Base-by-base conservation (phyloP, 768 basidiomycete genomes). In the Scleroderma citrinum region DNA sequence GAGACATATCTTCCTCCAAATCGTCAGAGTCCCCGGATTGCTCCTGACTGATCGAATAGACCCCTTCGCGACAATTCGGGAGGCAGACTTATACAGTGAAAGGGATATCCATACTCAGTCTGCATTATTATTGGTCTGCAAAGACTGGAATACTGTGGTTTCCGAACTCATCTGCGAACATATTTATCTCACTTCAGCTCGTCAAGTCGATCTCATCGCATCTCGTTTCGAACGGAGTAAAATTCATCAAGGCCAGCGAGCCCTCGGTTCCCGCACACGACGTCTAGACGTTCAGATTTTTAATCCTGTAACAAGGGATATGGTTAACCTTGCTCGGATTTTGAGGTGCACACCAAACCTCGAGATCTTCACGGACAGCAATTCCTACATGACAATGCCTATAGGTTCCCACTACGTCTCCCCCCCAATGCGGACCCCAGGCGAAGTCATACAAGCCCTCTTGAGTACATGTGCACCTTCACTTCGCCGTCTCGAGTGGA, bases 401-500 rank as follows among this genome's bases (percentile, higher is more conserved):
- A 51, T 61, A 3, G 53, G 24, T 35, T 45, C 53, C 17, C 61
- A 56, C 19, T 39, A 56, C 14, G 56, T 60, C 31, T 53, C 58
- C 17, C 60, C 61, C 3, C 52, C 56, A 11, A 46, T 46, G 16
- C 61, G 60, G 39, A 69, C 68, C 0, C 66, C 68, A 8, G 45
- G 55, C 1, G 62, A 68, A 21, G 63, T 76, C 19, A 57, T 74
- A 14, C 56, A 59, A 31, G 66, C 67, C 0, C 56, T 76, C 20
- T 55, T 68, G 10, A 42, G 47, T 2, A 58, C 66, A 10, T 70
- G 68, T 24, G 57, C 64, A 3, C 52, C 55, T 24, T 67, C 69
- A n/a, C 61, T 77, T 12, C 67, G 65, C 38, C 66, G 76, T 23
- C 44, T 75, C 1, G 76, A 76, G 51, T 77, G 76, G 74, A 69